phyloP scores from a whole-genome alignment of 2,329 filamentous ascomycete species.

The Xylaria sp. region DNA sequence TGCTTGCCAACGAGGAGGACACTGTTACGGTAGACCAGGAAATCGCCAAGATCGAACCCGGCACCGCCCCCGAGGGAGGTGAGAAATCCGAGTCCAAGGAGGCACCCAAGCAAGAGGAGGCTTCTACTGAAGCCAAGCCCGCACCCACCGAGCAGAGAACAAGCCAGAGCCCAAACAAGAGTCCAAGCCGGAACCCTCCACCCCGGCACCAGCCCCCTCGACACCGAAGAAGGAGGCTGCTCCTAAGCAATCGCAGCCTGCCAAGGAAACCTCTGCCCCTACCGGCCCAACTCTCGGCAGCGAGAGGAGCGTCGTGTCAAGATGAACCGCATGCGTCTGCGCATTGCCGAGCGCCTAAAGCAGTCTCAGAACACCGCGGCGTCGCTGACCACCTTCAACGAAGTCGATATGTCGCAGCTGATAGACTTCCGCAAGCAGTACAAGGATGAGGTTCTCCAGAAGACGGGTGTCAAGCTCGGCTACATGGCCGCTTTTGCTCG shows the following conservation, averaged over 20 bases:
- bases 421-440: conserved; percentile 98
- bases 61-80: conserved; percentile 64
- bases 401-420: conserved; percentile 97
- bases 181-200: conserved; percentile 46
- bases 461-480: conserved; percentile 96
- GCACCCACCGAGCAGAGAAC: conserved; percentile 49
- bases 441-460: conserved; percentile 96
- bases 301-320: conserved; percentile 92
- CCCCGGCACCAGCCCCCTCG: conserved; percentile 42
- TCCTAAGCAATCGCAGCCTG: conserved; percentile 46
- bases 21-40: conserved; percentile 95
- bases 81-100: conserved; percentile 67
- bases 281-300: conserved; percentile 62
- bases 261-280: conserved; percentile 48
- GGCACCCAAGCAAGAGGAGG: conserved; percentile 56
- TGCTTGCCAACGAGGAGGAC: conserved; percentile 91
- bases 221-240: conserved; percentile 49
- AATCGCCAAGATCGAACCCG: conserved; percentile 83
- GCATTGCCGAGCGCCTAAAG: conserved; percentile 97
- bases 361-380: conserved; percentile 99
- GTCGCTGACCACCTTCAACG: conserved; percentile 97
- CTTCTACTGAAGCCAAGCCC: conserved; percentile 43
- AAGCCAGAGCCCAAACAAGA: conserved; percentile 47
- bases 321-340: conserved; percentile 99
- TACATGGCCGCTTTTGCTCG: conserved; percentile 99